Percentiles rank a stretch among this genome's conserved stretches.
Conservation (phyloP, 73 alveolate genomes). For the Paramecium pentaurelia region DNA sequence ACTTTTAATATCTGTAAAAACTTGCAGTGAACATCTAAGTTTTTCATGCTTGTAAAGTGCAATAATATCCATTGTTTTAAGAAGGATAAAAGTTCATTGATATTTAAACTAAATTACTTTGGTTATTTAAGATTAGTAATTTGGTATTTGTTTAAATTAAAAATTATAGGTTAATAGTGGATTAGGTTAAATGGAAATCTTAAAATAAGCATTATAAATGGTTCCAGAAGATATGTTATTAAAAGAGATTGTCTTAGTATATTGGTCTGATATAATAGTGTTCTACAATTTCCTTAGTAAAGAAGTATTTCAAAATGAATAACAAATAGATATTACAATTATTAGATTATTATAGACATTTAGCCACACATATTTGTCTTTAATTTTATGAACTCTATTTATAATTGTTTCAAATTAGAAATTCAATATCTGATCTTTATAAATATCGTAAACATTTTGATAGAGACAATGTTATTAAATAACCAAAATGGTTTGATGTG, state of each 20-base stretch:
- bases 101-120: constrained; percentile 7
- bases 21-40: constrained; percentile 36
- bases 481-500: constrained; percentile 52
- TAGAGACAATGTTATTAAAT: constrained; percentile 37
- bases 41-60: constrained; percentile 40
- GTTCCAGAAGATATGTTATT: constrained; percentile 27
- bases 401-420: constrained; percentile 2
- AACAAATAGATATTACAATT: neutral
- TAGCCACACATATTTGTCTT: constrained; percentile 27
- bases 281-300: constrained; percentile 36
- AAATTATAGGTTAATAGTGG: constrained; percentile 31
- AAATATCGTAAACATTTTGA: constrained; percentile 43
- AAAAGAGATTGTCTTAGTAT: constrained; percentile 24
- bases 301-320: neutral
- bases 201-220: constrained; percentile 1
- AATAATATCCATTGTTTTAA: constrained; percentile 44
- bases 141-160: neutral
- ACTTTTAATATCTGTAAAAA: constrained; percentile 22
- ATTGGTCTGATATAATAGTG: constrained; percentile 43
- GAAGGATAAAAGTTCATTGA: constrained; percentile 40
- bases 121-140: constrained; percentile 49
- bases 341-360: constrained; percentile 33
- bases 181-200: constrained; percentile 25
- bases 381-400: constrained; percentile 38
- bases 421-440: constrained; percentile 17